Evolutionary conservation across 176 grass and related monocot species (phyloP).

Genomic region (Dendrocalamus sinicus): DNA sequence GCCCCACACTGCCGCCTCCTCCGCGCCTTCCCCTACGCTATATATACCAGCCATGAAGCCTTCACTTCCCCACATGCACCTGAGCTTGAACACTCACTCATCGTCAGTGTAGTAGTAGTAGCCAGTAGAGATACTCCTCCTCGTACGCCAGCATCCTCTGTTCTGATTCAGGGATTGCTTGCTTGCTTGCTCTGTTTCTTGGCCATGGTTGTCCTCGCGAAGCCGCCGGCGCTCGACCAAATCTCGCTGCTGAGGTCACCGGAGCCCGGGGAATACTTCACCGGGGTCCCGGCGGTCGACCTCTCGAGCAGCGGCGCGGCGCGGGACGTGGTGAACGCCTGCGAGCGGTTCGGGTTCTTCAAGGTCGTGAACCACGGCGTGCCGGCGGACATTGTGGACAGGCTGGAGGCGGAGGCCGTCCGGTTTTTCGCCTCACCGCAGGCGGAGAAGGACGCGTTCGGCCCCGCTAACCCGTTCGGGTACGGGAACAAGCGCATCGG

Average conservation of each 20-base stretch:
- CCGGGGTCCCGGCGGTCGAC: conserved; percentile 57
- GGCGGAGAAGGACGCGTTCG: conserved; percentile 63
- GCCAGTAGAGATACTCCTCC: neutral
- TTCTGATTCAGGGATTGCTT: neutral
- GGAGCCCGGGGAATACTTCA: neutral
- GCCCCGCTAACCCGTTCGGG: conserved; percentile 55
- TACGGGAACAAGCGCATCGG: conserved; percentile 79
- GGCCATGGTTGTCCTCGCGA: conserved; percentile 69
- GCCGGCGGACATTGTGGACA: conserved; percentile 24
- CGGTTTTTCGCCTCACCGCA: conserved; percentile 65
- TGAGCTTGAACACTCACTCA: neutral
- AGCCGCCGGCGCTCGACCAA: conserved; percentile 53
- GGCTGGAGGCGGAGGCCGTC: conserved; percentile 59
- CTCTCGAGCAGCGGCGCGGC: conserved; percentile 39
- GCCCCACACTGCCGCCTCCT: neutral
- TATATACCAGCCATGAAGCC: conserved; percentile 40
- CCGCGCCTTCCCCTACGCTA: neutral
- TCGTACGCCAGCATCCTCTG: neutral
- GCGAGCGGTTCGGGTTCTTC: conserved; percentile 69
- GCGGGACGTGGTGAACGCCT: conserved; percentile 51
- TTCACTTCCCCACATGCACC: conserved; percentile 27
- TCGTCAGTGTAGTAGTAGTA: neutral
- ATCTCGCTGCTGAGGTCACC: conserved; percentile 58
- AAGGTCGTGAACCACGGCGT: conserved; percentile 66
- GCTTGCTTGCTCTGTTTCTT: neutral